Percentiles rank a stretch among this genome's conserved stretches.
Evolutionary conservation across 2,329 filamentous ascomycete genomes (phyloP).

Genomic region (Parastagonospora avenae): DNA sequence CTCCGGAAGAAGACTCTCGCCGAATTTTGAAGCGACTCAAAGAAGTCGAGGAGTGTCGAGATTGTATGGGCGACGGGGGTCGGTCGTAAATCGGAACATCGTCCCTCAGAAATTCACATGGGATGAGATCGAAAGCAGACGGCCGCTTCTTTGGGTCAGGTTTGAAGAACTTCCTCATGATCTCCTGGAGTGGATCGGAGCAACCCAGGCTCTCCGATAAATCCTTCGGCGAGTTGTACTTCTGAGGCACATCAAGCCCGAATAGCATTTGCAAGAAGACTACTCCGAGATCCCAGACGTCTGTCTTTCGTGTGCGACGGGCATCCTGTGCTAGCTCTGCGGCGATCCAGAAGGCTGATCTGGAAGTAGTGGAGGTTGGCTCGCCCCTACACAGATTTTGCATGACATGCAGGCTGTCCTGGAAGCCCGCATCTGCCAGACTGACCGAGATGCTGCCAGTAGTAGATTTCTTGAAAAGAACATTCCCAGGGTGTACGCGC

Average conservation of each 20-base stretch:
- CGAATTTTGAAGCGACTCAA: constrained; percentile 38
- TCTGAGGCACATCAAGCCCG: constrained; percentile 75
- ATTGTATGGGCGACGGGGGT: constrained; percentile 40
- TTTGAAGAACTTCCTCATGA: constrained; percentile 84
- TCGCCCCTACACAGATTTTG: constrained; percentile 58
- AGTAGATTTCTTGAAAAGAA: constrained; percentile 74
- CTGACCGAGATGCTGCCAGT: constrained; percentile 72
- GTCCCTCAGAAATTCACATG: constrained; percentile 61
- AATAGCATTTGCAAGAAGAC: constrained; percentile 94
- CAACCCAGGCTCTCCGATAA: constrained; percentile 73
- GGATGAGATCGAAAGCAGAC: constrained; percentile 75
- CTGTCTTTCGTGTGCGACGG: constrained; percentile 71
- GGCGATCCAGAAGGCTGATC: constrained; percentile 81
- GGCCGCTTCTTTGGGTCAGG: constrained; percentile 82
- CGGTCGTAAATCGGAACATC: constrained; percentile 52
- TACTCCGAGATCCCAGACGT: constrained; percentile 94
- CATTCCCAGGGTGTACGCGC: constrained; percentile 78
- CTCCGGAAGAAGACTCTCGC: constrained; percentile 42
- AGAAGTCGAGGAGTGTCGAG: constrained; percentile 45
- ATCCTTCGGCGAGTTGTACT: constrained; percentile 77
- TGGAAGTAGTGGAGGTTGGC: constrained; percentile 63
- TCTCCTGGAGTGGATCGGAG: constrained; percentile 76
- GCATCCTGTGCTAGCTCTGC: constrained; percentile 73
- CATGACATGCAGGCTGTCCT: constrained; percentile 69
- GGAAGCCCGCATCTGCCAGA: constrained; percentile 74